Base-by-base conservation (phyloP, 2,329 filamentous ascomycete genomes). In the Epichloe sibirici region DNA sequence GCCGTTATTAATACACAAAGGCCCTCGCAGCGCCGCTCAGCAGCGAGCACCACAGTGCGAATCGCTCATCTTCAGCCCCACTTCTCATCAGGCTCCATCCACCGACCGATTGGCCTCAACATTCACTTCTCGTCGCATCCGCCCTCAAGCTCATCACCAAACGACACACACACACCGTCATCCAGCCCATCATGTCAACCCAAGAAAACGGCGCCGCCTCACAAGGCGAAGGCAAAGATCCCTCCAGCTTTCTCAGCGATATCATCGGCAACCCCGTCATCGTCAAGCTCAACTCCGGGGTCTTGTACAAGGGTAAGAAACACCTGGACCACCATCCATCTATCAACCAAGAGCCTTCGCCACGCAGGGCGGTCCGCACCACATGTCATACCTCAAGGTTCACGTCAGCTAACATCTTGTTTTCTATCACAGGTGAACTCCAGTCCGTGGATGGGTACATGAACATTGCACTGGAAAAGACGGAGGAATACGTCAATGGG, bases 381-480 rank as follows among this genome's bases (percentile, higher is more conserved):
- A n/a, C 13, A 13, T 39, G 37, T 39, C 37, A 31, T 9, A 31
- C 31, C 31, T 7, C 31, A 4, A 11, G 31, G 31, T 31, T 31
- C 37, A 39, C 15, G 13, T 39, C 37, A 39, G 12, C 15, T n/a
- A 39, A n/a, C 37, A 39, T 39, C 5, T 39, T 39, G 5, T 6
- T 3, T 39, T 2, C 12, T 12, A 39, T 12, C 3, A 11, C n/a
- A 96, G 91, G 93, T 61, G 90, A 96, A 67, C 79, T 97, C 39
- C 90, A 97, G 68, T 95, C 90, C 0, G 91, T 98, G 48, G 93
- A 98, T 69, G 93, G 93, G 50, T 98, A 97, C 73, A 98, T 98
- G 93, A 98, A 98, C 73, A 96, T 98, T 67, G 91, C 93, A 12
- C 80, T 98, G 34, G 93, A 98, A 70, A 93, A 95, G 72, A 95